Evolutionary conservation across 345 rosid genomes (phyloP).

Genomic region (Lumnitzera littorea): DNA sequence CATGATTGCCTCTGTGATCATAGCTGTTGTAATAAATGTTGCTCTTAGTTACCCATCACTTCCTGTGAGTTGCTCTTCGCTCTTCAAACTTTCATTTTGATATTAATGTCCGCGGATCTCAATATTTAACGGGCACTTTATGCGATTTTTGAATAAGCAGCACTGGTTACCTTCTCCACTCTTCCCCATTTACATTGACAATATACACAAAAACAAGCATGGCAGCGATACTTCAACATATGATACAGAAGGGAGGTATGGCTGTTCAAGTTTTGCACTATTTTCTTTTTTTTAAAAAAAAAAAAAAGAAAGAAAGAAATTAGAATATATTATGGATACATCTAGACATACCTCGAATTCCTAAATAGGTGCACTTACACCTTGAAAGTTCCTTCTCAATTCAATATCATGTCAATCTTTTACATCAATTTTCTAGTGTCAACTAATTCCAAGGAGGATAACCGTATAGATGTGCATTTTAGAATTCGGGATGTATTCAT

Average conservation of each 20-base stretch:
- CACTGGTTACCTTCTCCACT: constrained; percentile 80
- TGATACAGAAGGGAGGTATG: constrained; percentile 74
- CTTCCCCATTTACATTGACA: constrained; percentile 59
- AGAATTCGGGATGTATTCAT: no score
- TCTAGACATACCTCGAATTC: no score
- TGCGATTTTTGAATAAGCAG: constrained; percentile 15
- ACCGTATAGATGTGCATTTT: no score
- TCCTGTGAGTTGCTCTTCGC: constrained; percentile 36
- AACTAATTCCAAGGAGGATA: no score
- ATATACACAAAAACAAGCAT: constrained; percentile 71
- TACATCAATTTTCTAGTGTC: no score
- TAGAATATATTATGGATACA: no score
- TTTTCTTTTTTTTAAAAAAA: no score
- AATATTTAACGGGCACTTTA: background rate
- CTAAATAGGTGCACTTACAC: background rate
- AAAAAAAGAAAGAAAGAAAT: no score
- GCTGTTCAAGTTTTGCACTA: background rate
- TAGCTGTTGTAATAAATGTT: constrained; percentile 36
- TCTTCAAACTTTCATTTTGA: background rate
- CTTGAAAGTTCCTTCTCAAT: background rate
- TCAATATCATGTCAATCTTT: background rate
- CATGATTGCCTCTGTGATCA: constrained; percentile 36
- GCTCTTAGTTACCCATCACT: constrained; percentile 55
- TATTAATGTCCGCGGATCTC: background rate
- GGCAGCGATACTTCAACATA: constrained; percentile 64